Percentiles rank a stretch among this genome's conserved stretches.
Evolutionary conservation across 495 filamentous ascomycete species (phyloP).

Genomic region (Lepraria neglecta): DNA sequence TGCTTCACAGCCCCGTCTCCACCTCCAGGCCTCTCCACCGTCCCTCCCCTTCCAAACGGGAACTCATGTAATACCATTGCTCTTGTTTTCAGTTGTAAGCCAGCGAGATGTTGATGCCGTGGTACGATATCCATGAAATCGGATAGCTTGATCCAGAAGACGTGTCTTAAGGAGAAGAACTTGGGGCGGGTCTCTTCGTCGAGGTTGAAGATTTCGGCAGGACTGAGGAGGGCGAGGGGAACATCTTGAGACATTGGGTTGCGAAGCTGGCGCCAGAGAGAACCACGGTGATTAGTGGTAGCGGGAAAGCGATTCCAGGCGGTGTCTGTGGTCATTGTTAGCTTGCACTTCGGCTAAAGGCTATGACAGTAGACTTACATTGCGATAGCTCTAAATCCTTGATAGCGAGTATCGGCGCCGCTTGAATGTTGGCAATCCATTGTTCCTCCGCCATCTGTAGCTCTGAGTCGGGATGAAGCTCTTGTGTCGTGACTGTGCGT

Average conservation of each 20-base stretch:
- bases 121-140: constrained; percentile 70
- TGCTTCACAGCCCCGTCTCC: constrained; percentile 17
- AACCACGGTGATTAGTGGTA: constrained; percentile 43
- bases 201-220: constrained; percentile 17
- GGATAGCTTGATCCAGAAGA: constrained; percentile 75
- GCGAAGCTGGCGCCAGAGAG: constrained; percentile 50
- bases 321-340: constrained; percentile 45
- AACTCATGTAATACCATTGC: constrained; percentile 26
- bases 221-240: constrained; percentile 16
- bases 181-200: constrained; percentile 43
- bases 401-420: constrained; percentile 66
- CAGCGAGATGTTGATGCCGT: constrained; percentile 61
- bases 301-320: constrained; percentile 56
- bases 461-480: constrained; percentile 42
- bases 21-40: constrained; percentile 12
- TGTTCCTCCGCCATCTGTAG: constrained; percentile 48
- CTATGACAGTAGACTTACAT: constrained; percentile 45
- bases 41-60: constrained; percentile 19
- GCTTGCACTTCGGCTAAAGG: neutral
- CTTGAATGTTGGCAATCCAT: constrained; percentile 73
- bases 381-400: constrained; percentile 67
- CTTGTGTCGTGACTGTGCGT: constrained; percentile 43
- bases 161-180: constrained; percentile 49
- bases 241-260: constrained; percentile 45
- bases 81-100: constrained; percentile 35